Percentiles rank a stretch among this genome's conserved stretches.
phyloP scores from a whole-genome alignment of 306 rosid species.

The Phaseolus lunatus region DNA sequence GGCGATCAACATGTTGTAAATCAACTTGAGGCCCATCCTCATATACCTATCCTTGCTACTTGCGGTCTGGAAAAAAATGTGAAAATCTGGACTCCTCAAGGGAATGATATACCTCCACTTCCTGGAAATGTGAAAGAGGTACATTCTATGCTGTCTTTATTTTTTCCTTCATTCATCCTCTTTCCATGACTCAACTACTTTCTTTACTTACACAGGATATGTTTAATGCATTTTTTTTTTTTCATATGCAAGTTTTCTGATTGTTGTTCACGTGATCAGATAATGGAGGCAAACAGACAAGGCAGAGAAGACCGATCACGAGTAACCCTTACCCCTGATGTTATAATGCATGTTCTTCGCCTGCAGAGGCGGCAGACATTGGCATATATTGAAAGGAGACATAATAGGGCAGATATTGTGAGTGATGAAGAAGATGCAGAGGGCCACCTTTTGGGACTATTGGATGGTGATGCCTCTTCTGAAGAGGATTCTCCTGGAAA shows the following conservation, averaged over 20 bases:
- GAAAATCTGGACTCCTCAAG: slow-evolving; percentile 61
- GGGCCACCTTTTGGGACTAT: slow-evolving; percentile 39
- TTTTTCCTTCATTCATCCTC: neutral
- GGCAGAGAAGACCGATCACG: slow-evolving; percentile 58
- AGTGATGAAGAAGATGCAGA: slow-evolving; percentile 58
- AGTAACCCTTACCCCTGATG: slow-evolving; percentile 56
- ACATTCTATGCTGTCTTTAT: slow-evolving; percentile 9
- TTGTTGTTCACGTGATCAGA: slow-evolving; percentile 44
- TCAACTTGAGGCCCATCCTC: slow-evolving; percentile 66
- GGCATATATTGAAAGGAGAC: slow-evolving; percentile 55
- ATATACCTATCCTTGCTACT: slow-evolving; percentile 59
- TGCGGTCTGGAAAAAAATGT: slow-evolving; percentile 61
- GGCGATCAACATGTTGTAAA: slow-evolving; percentile 60
- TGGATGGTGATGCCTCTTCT: slow-evolving; percentile 47
- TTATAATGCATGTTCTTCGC: slow-evolving; percentile 60
- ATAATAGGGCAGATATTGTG: slow-evolving; percentile 50
- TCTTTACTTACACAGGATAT: neutral
- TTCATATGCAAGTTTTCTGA: slow-evolving; percentile 15
- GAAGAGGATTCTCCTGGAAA: slow-evolving; percentile 51
- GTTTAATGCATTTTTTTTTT: slow-evolving; percentile 24
- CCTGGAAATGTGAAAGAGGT: slow-evolving; percentile 59
- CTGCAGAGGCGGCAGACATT: slow-evolving; percentile 63
- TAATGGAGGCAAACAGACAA: slow-evolving; percentile 57
- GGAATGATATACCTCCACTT: slow-evolving; percentile 53
- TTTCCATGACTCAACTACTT: neutral